Percentiles rank a stretch among this genome's conserved stretches.
Evolutionary conservation across 441 rosid genomes (phyloP).

Genomic region (Lepidium campestre): DNA sequence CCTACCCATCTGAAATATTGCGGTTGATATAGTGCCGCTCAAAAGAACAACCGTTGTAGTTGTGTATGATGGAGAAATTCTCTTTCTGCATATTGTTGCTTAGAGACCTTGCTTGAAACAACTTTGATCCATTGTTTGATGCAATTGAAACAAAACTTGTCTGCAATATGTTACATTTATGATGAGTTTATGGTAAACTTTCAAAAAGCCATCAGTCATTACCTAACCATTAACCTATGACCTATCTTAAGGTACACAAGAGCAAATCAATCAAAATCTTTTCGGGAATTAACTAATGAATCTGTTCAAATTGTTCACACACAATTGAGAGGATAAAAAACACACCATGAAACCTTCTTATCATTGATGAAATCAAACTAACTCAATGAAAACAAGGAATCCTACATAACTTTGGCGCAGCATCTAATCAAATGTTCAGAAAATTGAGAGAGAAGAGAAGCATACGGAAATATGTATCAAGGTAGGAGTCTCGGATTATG

Average conservation of each 20-base stretch:
- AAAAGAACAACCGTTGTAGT: conserved; percentile 59
- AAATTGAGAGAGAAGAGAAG: conserved; percentile 5
- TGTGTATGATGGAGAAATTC: conserved; percentile 60
- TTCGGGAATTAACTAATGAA: too few species aligned
- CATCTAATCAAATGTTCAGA: background rate
- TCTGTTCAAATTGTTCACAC: background rate
- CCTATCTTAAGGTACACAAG: background rate
- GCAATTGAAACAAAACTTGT: conserved; percentile 78
- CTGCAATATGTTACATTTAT: conserved; percentile 37
- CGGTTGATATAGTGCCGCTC: conserved; percentile 52
- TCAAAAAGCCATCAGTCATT: background rate
- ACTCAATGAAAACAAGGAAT: background rate
- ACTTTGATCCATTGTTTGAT: conserved; percentile 79
- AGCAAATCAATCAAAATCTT: background rate
- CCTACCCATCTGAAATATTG: conserved; percentile 44
- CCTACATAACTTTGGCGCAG: background rate
- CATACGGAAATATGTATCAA: conserved; percentile 78
- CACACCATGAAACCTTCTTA: background rate
- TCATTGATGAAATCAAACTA: background rate
- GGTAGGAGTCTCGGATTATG: conserved; percentile 53
- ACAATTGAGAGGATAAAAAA: background rate
- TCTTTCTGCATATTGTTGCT: conserved; percentile 49
- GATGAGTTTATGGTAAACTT: background rate
- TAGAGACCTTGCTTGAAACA: conserved; percentile 45
- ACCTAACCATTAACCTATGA: background rate